phyloP scores from a whole-genome alignment of 306 rosid species.

The Sindora glabra region DNA sequence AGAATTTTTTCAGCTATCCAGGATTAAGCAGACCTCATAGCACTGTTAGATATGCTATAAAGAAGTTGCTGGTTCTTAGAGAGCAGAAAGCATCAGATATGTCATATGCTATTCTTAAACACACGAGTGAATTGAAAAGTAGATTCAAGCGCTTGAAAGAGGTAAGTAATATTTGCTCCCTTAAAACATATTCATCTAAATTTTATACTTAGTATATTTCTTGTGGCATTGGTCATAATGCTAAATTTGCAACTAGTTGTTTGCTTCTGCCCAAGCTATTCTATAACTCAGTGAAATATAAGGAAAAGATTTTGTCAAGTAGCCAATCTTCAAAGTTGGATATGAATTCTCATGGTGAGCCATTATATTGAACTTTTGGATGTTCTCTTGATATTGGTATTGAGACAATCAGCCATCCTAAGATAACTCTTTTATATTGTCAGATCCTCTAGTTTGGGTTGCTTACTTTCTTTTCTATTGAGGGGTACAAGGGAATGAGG shows the following conservation, averaged over 20 bases:
- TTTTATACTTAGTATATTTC: not conserved
- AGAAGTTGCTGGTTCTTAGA: conserved; percentile 66
- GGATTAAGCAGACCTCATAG: conserved; percentile 82
- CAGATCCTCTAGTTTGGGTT: too few species aligned
- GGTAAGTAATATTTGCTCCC: conserved; percentile 36
- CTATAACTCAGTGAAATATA: not conserved
- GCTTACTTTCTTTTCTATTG: not conserved
- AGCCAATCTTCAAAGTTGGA: not conserved
- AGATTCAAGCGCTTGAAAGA: conserved; percentile 68
- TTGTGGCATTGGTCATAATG: not conserved
- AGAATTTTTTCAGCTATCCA: conserved; percentile 56
- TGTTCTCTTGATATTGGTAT: too few species aligned
- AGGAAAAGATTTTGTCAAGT: not conserved
- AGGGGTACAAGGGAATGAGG: not conserved
- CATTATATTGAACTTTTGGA: not conserved
- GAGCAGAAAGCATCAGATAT: conserved; percentile 57
- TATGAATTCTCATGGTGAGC: not conserved
- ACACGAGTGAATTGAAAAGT: conserved; percentile 40
- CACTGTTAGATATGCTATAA: conserved; percentile 79
- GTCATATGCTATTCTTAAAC: conserved; percentile 52
- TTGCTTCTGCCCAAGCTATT: too few species aligned
- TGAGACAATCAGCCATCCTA: too few species aligned
- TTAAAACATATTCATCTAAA: not conserved
- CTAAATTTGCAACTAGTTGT: not conserved
- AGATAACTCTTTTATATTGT: too few species aligned